Evolutionary conservation across 495 filamentous ascomycete species (phyloP).

Genomic region (Jackrogersella multiformis): DNA sequence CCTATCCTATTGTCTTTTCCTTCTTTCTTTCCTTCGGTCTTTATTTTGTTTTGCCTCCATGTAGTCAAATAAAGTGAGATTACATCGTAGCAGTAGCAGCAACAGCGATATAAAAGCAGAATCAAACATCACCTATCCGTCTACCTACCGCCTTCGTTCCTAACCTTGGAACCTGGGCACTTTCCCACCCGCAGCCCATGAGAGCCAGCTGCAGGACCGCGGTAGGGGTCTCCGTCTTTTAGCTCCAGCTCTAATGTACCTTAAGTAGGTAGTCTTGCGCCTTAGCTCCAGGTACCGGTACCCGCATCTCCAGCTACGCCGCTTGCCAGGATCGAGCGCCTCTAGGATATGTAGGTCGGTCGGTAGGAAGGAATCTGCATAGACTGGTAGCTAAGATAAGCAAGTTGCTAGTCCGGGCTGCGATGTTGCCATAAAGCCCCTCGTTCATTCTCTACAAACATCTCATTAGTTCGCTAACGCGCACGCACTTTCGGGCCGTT

Average conservation of each 20-base stretch:
- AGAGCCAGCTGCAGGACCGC: neutral
- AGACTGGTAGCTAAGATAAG: neutral
- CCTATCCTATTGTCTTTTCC: neutral
- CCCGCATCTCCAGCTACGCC: neutral
- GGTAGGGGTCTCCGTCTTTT: neutral
- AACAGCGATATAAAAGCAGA: neutral
- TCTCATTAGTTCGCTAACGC: neutral
- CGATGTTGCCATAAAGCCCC: neutral
- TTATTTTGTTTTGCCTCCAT: no score
- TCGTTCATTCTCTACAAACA: neutral
- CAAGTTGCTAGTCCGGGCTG: neutral
- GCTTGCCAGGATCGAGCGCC: neutral
- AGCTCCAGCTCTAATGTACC: neutral
- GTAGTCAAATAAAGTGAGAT: neutral
- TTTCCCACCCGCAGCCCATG: neutral
- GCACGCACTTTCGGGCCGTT: slow-evolving; percentile 13
- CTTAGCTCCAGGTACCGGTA: slow-evolving; percentile 1
- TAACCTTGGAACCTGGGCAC: no score
- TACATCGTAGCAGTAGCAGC: neutral
- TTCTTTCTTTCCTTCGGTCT: no score
- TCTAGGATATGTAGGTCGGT: slow-evolving; percentile 28
- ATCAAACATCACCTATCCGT: no score
- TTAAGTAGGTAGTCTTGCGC: neutral
- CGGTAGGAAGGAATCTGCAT: neutral
- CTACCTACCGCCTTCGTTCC: no score